Conservation (phyloP, 2,329 filamentous ascomycete species). For the Talaromyces sp. region DNA sequence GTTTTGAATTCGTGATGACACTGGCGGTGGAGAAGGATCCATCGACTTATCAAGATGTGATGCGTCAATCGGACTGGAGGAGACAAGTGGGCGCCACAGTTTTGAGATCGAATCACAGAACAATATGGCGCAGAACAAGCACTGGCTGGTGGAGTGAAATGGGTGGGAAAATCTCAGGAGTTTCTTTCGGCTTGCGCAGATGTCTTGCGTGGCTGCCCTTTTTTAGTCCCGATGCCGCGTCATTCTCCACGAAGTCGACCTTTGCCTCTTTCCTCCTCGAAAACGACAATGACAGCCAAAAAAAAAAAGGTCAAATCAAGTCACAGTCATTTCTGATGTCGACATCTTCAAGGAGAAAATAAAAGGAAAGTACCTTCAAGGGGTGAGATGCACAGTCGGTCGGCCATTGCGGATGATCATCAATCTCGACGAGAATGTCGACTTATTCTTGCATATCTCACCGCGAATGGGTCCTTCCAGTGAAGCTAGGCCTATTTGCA, state of each 20-base stretch:
- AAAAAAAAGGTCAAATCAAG: too few species aligned
- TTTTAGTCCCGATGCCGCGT: constrained; percentile 10
- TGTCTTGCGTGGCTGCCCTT: constrained; percentile 12
- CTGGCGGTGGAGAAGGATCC: background rate
- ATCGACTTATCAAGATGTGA: background rate
- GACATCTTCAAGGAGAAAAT: too few species aligned
- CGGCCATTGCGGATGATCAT: background rate
- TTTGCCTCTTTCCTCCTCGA: background rate
- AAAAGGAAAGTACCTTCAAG: background rate
- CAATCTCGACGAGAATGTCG: background rate
- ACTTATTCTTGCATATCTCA: background rate
- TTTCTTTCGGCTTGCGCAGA: constrained; percentile 9
- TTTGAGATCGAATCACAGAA: background rate
- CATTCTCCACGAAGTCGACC: background rate
- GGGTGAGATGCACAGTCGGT: background rate
- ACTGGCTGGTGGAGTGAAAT: background rate
- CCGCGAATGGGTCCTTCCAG: background rate
- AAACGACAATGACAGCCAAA: background rate
- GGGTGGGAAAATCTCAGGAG: constrained; percentile 1
- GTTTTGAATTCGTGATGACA: background rate
- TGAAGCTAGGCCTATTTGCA: background rate
- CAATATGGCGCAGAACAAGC: background rate
- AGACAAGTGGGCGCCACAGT: background rate
- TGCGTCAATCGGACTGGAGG: background rate
- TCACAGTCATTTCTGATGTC: too few species aligned